Percentiles rank a stretch among this genome's conserved stretches.
Evolutionary conservation across 306 rosid species (phyloP).

Genomic region (Casuarina glauca): DNA sequence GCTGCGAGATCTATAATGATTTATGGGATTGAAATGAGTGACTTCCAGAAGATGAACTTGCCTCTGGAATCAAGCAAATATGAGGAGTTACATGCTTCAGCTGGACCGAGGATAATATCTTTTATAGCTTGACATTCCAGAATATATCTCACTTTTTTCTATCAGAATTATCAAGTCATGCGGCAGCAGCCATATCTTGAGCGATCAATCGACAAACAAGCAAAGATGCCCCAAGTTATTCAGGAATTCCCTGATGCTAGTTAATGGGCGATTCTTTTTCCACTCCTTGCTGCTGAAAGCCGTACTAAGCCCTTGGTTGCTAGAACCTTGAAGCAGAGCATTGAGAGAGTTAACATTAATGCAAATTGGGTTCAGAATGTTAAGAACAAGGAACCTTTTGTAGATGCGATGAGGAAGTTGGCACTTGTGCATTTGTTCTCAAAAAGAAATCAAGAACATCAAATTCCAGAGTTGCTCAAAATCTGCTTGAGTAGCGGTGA

Average conservation of each 20-base stretch:
- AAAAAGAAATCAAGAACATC: neutral
- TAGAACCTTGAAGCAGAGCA: conserved; percentile 93
- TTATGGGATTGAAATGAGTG: neutral
- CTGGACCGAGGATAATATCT: neutral
- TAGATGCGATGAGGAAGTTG: conserved; percentile 43
- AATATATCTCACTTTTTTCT: neutral
- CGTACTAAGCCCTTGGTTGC: conserved; percentile 48
- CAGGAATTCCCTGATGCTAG: neutral
- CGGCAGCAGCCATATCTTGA: neutral
- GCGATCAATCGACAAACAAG: neutral
- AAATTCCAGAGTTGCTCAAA: neutral
- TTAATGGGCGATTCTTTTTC: neutral
- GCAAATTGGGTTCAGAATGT: conserved; percentile 71
- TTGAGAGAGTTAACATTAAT: conserved; percentile 70
- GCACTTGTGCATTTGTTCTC: neutral
- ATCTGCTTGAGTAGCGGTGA: neutral
- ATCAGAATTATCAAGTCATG: neutral
- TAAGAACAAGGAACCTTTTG: conserved; percentile 51
- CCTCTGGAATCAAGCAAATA: neutral
- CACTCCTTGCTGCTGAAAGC: neutral
- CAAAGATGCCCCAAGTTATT: neutral
- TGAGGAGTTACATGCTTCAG: neutral
- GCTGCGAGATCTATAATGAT: neutral
- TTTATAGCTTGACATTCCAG: neutral
- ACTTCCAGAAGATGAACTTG: neutral